phyloP scores from a whole-genome alignment of 2,329 filamentous ascomycete genomes.

The Ploettnerulaceae sp. region DNA sequence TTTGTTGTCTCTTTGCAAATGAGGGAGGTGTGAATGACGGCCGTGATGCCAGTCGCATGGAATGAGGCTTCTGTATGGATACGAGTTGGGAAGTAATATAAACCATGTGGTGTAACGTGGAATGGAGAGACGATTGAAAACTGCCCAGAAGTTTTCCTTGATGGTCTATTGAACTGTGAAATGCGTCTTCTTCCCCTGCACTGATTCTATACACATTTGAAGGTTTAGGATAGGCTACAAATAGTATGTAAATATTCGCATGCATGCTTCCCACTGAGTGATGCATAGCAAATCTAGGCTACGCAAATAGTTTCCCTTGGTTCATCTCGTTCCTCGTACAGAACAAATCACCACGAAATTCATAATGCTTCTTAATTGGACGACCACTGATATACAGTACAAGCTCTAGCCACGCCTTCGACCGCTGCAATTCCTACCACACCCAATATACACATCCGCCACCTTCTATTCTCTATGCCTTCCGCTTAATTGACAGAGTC shows the following conservation, averaged over 20 bases:
- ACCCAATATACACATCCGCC: constrained; percentile 19
- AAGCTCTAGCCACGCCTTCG: background rate
- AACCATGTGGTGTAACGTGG: constrained; percentile 18
- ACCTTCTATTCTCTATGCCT: constrained; percentile 11
- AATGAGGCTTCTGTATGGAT: constrained; percentile 23
- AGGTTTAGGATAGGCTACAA: no score
- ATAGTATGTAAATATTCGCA: constrained; percentile 8
- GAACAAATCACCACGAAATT: background rate
- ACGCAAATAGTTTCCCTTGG: no score
- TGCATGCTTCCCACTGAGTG: background rate
- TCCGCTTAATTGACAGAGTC: constrained; percentile 49
- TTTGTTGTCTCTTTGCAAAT: constrained; percentile 8
- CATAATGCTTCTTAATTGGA: constrained; percentile 4
- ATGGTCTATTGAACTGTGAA: no score
- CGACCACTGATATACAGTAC: constrained; percentile 9
- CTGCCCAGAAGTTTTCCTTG: background rate
- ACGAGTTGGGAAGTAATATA: constrained; percentile 26
- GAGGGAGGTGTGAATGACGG: background rate
- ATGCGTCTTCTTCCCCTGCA: no score
- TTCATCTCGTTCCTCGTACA: background rate
- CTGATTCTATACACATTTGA: no score
- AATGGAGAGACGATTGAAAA: constrained; percentile 5
- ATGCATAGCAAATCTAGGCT: background rate
- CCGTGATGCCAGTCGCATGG: background rate
- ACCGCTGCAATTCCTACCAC: background rate